Conservation (phyloP, 2,329 filamentous ascomycete species). For the Talaromyces piceae region DNA sequence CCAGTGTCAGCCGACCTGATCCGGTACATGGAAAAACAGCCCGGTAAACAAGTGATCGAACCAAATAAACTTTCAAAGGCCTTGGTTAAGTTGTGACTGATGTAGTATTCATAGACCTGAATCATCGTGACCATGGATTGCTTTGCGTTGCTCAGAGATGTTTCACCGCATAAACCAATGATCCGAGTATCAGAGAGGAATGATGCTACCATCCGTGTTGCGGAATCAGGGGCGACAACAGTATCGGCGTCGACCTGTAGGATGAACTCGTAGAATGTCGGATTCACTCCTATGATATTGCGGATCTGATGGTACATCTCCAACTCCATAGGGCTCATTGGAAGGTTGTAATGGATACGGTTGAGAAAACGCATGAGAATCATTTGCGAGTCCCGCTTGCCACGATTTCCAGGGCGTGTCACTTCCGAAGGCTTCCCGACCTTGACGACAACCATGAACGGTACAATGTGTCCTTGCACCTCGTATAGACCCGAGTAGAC, state of each 20-base stretch:
- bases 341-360: slow-evolving; percentile 91
- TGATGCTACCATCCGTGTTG: slow-evolving; percentile 81
- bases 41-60: slow-evolving; percentile 92
- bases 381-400: slow-evolving; percentile 99
- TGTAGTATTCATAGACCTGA: slow-evolving; percentile 99
- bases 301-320: slow-evolving; percentile 99
- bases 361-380: slow-evolving; percentile 98
- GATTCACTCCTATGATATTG: slow-evolving; percentile 98
- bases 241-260: slow-evolving; percentile 97
- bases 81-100: slow-evolving; percentile 94
- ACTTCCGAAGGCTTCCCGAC: slow-evolving; percentile 79
- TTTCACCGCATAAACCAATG: slow-evolving; percentile 94
- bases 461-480: slow-evolving; percentile 95
- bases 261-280: slow-evolving; percentile 95
- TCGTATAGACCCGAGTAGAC: slow-evolving; percentile 97
- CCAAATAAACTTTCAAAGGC: slow-evolving; percentile 97
- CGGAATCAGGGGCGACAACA: slow-evolving; percentile 80
- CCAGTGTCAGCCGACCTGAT: slow-evolving; percentile 89
- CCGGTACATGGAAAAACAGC: slow-evolving; percentile 99
- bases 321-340: slow-evolving; percentile 93
- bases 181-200: slow-evolving; percentile 88
- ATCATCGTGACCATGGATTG: slow-evolving; percentile 96
- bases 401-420: slow-evolving; percentile 78
- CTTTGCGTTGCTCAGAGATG: slow-evolving; percentile 85
- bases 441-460: slow-evolving; percentile 95